phyloP scores from a whole-genome alignment of 768 basidiomycete species.

The Rhodocollybia butyracea region DNA sequence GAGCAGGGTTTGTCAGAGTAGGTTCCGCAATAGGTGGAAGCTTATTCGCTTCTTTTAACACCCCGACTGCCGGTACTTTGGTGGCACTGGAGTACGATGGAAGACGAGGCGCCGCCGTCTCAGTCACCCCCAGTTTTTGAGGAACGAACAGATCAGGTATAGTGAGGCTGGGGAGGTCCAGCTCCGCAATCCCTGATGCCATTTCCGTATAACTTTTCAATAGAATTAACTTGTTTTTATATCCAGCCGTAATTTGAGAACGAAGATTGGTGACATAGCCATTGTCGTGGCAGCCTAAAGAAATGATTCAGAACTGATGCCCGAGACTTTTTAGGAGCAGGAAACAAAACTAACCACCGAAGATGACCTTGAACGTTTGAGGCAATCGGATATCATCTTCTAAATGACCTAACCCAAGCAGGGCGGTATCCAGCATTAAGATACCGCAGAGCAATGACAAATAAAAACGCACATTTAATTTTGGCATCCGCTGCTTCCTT shows the following conservation, averaged over 20 bases:
- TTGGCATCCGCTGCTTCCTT: slow-evolving; percentile 79
- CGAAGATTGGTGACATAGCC: slow-evolving; percentile 59
- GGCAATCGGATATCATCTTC: slow-evolving; percentile 60
- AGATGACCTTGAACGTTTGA: slow-evolving; percentile 64
- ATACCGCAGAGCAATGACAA: background rate
- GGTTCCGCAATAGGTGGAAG: no score
- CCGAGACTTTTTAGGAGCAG: background rate
- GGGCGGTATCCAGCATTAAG: no score
- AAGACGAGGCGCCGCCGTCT: background rate
- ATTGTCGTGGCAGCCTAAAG: slow-evolving; percentile 46
- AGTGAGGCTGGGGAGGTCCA: slow-evolving; percentile 49
- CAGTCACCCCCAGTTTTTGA: slow-evolving; percentile 41
- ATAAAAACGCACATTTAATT: slow-evolving; percentile 55
- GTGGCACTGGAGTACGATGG: background rate
- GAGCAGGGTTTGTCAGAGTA: background rate
- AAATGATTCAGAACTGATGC: slow-evolving; percentile 2
- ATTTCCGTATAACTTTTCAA: slow-evolving; percentile 62
- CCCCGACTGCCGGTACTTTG: background rate
- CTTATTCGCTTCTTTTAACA: background rate
- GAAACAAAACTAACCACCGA: slow-evolving; percentile 46
- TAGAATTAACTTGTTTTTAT: slow-evolving; percentile 60
- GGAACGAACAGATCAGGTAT: slow-evolving; percentile 60
- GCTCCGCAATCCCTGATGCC: slow-evolving; percentile 55
- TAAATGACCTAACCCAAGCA: slow-evolving; percentile 45
- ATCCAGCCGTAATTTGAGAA: slow-evolving; percentile 63